These are phyloP conservation scores for Euryodendron excelsum DNA, from an alignment of 148 eudicot species.

Conservation along the genomic window DNA sequence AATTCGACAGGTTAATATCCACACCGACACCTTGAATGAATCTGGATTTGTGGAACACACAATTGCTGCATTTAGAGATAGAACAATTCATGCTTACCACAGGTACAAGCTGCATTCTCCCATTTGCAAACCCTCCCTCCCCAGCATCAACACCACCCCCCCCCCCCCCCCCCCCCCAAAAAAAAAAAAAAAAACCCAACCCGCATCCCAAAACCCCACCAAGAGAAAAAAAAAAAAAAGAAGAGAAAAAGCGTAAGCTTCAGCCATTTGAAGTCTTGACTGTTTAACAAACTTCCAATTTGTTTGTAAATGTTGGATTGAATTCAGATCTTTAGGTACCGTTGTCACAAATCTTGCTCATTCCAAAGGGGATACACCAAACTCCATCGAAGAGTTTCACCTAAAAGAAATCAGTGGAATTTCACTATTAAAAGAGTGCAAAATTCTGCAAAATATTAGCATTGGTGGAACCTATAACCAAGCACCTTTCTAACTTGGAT, in stretches of 20 bases:
- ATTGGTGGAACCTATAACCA: background rate
- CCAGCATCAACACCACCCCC: no score
- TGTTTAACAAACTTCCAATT: background rate
- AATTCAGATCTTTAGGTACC: background rate
- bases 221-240: background rate
- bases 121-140: background rate
- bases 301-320: background rate
- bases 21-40: conserved; percentile 95
- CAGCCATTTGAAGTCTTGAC: background rate
- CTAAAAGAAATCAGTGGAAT: background rate
- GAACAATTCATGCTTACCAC: conserved; percentile 97
- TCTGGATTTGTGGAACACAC: conserved; percentile 99
- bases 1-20: conserved; percentile 78
- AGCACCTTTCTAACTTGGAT: background rate
- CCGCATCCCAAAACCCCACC: no score
- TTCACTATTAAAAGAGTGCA: background rate
- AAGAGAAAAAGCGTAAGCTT: background rate
- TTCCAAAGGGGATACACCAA: background rate
- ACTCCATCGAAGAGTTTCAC: background rate
- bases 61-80: conserved; percentile 76
- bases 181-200: background rate
- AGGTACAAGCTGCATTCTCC: conserved; percentile 43
- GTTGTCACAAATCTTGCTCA: background rate
- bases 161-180: background rate
- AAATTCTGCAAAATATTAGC: background rate